Evolutionary conservation across 169 alveolate genomes (phyloP).

Genomic region (Cryptosporidium sp.): DNA sequence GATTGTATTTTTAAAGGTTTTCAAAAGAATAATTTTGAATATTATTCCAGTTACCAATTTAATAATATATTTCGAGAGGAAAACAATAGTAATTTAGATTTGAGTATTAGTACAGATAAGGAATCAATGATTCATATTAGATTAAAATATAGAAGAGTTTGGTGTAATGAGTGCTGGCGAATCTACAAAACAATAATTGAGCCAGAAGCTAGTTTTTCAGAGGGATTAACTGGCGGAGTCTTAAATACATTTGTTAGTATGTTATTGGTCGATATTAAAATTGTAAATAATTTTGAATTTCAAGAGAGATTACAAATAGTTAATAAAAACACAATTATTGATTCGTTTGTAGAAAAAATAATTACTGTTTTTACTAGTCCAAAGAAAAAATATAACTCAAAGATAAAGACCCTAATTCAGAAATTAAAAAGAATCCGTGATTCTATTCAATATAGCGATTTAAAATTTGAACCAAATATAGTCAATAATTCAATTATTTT

Average conservation of each 20-base stretch:
- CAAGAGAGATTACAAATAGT: background rate
- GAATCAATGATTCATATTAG: constrained; percentile 11
- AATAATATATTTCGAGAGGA: background rate
- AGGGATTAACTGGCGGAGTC: constrained; percentile 67
- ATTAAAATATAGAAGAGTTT: constrained; percentile 66
- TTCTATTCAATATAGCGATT: background rate
- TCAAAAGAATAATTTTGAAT: background rate
- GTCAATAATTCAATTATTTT: constrained; percentile 28
- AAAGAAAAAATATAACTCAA: background rate
- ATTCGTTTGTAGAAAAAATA: background rate
- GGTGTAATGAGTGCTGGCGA: constrained; percentile 65
- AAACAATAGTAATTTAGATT: background rate
- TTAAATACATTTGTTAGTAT: constrained; percentile 3
- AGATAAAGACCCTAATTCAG: background rate
- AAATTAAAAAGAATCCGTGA: constrained; percentile 2
- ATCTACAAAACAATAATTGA: constrained; percentile 30
- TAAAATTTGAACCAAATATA: constrained; percentile 12
- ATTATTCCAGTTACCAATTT: background rate
- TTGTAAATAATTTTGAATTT: background rate
- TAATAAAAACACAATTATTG: background rate
- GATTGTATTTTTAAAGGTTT: constrained; percentile 18
- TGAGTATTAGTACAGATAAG: background rate
- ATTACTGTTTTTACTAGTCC: background rate
- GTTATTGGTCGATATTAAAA: constrained; percentile 23
- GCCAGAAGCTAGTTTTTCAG: constrained; percentile 40